Conservation (phyloP, 345 rosid species). For the Eucalyptus guilfoylei region DNA sequence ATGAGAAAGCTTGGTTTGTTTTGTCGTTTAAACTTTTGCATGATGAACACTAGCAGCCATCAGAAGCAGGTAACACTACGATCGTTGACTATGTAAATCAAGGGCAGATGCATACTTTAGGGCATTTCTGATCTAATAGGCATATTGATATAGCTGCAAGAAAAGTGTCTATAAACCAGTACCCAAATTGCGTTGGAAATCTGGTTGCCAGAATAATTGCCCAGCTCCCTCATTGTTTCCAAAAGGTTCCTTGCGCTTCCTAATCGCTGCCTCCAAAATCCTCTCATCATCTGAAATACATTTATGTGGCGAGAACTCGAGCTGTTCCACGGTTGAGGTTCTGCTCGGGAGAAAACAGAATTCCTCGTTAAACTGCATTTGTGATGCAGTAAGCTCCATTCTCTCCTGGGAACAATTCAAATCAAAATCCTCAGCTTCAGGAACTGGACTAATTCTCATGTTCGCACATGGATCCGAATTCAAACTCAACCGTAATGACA, state of each 20-base stretch:
- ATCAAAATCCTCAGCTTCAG: constrained; percentile 17
- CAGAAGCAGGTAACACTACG: neutral
- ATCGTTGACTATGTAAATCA: neutral
- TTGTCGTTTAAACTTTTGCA: neutral
- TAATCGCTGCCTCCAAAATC: constrained; percentile 19
- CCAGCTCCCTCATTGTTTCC: constrained; percentile 21
- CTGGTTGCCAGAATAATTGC: constrained; percentile 23
- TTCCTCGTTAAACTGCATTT: constrained; percentile 28
- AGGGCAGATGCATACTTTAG: neutral
- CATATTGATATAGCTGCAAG: neutral
- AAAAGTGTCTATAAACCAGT: neutral
- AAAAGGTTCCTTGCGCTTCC: constrained; percentile 37
- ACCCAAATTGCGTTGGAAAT: neutral
- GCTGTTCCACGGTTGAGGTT: constrained; percentile 13
- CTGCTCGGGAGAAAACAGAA: constrained; percentile 48
- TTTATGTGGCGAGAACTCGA: constrained; percentile 12
- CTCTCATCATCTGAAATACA: constrained; percentile 18
- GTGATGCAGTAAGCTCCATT: constrained; percentile 4
- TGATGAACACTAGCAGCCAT: neutral
- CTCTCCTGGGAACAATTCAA: constrained; percentile 18
- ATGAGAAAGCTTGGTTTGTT: neutral
- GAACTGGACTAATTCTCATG: constrained; percentile 23
- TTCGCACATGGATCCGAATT: constrained; percentile 28
- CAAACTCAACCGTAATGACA: constrained; percentile 72
- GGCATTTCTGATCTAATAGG: neutral